Conservation (phyloP, 192 early-diverging fungal genomes). For the Chytriomyces confervae region DNA sequence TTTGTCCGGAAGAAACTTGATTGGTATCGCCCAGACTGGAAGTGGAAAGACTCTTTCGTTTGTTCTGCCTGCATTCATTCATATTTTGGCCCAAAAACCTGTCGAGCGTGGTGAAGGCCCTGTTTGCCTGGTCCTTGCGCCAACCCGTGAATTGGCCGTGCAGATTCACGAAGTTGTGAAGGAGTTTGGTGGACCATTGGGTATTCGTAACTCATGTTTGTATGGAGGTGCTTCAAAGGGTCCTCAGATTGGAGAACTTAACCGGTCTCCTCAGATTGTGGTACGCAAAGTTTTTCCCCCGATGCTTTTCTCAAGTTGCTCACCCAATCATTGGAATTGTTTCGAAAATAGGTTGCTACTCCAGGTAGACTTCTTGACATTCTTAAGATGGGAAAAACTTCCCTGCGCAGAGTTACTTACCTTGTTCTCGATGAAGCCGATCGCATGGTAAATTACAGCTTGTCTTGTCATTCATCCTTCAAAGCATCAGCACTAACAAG, state of each 20-base stretch:
- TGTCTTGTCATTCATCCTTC: too few species aligned
- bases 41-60: slow-evolving; percentile 85
- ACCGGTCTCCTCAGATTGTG: slow-evolving; percentile 66
- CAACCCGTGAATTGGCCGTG: slow-evolving; percentile 75
- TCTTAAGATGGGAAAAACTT: slow-evolving; percentile 76
- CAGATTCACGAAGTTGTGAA: slow-evolving; percentile 66
- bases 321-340: slow-evolving; percentile 59
- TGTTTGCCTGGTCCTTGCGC: slow-evolving; percentile 70
- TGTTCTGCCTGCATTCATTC: slow-evolving; percentile 81
- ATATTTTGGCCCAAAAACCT: slow-evolving; percentile 60
- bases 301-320: too few species aligned
- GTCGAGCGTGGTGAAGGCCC: slow-evolving; percentile 56
- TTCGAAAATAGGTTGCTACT: slow-evolving; percentile 70
- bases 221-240: slow-evolving; percentile 82
- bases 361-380: slow-evolving; percentile 93
- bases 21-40: slow-evolving; percentile 95
- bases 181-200: slow-evolving; percentile 67
- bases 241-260: slow-evolving; percentile 66
- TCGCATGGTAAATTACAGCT: too few species aligned
- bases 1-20: slow-evolving; percentile 80
- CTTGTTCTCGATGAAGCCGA: slow-evolving; percentile 96
- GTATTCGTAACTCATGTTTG: slow-evolving; percentile 79
- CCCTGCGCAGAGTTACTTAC: slow-evolving; percentile 84
- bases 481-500: too few species aligned
- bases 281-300: too few species aligned